Conservation (phyloP, 495 filamentous ascomycete species). For the Lichenothelia convexa region DNA sequence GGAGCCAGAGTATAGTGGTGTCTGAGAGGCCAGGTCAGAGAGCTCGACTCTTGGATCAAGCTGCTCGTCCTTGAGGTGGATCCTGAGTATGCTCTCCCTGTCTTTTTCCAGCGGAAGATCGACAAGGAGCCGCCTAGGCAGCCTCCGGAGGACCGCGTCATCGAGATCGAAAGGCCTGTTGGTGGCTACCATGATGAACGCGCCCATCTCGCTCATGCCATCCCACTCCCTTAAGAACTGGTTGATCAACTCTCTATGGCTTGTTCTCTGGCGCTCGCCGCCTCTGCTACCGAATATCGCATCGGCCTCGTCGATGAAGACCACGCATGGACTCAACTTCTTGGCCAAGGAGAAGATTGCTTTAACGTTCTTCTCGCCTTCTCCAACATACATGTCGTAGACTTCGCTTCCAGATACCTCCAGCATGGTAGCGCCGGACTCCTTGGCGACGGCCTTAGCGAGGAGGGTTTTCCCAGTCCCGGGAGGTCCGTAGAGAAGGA, state of each 20-base stretch:
- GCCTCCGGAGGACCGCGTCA: constrained; percentile 71
- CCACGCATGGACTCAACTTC: constrained; percentile 81
- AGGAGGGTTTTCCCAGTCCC: constrained; percentile 93
- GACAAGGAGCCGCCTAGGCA: constrained; percentile 70
- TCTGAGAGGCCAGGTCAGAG: constrained; percentile 48
- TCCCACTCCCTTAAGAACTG: constrained; percentile 98
- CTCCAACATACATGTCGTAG: constrained; percentile 91
- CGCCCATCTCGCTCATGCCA: constrained; percentile 66
- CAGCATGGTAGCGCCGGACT: constrained; percentile 74
- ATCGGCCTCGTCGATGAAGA: constrained; percentile 96
- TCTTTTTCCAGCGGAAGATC: constrained; percentile 71
- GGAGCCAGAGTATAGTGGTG: constrained; percentile 87
- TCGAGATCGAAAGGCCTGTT: constrained; percentile 92
- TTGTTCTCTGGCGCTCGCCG: constrained; percentile 35
- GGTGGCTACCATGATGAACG: constrained; percentile 98
- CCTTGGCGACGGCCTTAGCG: constrained; percentile 89
- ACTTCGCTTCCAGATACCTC: constrained; percentile 59
- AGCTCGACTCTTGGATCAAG: constrained; percentile 54
- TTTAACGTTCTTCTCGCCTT: constrained; percentile 90
- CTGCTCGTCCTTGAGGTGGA: constrained; percentile 65
- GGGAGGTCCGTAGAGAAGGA: constrained; percentile 84
- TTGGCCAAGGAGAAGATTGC: constrained; percentile 83
- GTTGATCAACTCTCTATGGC: constrained; percentile 83
- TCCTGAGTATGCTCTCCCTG: constrained; percentile 58
- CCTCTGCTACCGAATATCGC: constrained; percentile 67